Percentiles rank a stretch among this genome's conserved stretches.
Evolutionary conservation across 2,329 filamentous ascomycete species (phyloP).

Genomic region (Dothiorella sarmentorum): DNA sequence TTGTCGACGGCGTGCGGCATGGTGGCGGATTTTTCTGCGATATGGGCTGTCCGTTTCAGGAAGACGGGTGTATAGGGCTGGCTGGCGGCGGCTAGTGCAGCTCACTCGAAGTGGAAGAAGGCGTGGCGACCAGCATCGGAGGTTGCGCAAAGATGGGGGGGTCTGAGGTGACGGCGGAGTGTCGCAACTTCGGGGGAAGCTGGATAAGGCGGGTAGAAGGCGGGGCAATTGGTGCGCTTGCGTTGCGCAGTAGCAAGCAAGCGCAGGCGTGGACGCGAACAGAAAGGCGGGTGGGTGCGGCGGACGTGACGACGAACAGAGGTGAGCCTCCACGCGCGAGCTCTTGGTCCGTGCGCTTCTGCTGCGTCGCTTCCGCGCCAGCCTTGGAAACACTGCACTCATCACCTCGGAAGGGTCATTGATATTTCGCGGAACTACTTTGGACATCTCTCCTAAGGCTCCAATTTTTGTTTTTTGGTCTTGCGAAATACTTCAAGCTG

Average conservation of each 20-base stretch:
- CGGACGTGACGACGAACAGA: constrained; percentile 6
- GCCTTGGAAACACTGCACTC: too few relatives aligned
- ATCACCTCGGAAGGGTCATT: too few relatives aligned
- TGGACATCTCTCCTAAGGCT: too few relatives aligned
- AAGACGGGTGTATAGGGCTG: background rate
- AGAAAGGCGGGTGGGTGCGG: background rate
- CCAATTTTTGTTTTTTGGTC: too few relatives aligned
- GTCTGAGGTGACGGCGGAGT: background rate
- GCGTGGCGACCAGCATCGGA: background rate
- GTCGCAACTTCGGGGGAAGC: background rate
- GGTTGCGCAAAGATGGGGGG: background rate
- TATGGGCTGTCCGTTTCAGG: background rate
- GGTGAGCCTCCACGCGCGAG: background rate
- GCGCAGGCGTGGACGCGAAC: background rate
- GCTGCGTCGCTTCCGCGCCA: too few relatives aligned
- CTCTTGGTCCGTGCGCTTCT: constrained; percentile 2
- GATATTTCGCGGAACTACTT: too few relatives aligned
- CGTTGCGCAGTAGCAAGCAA: background rate
- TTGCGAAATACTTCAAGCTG: too few relatives aligned
- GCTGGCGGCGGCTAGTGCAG: background rate
- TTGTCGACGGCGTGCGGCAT: constrained; percentile 39
- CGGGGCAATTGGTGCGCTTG: background rate
- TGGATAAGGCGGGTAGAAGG: background rate
- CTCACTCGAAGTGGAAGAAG: background rate
- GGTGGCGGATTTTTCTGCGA: background rate